Conservation (phyloP, 164 flowering plant genomes). For the Chloranthus sessilifolius region DNA sequence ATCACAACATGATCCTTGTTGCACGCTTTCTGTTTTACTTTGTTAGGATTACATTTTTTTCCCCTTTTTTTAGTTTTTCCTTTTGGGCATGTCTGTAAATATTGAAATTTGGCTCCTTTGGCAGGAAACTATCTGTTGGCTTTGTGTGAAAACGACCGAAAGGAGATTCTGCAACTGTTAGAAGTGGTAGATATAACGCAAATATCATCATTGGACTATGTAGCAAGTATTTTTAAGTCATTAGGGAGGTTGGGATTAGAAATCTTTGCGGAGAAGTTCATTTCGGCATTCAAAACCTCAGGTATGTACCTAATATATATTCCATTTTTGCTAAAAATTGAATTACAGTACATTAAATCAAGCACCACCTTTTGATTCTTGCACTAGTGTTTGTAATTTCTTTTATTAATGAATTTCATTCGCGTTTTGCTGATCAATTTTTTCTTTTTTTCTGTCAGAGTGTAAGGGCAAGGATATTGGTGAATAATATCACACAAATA, state of each 20-base stretch:
- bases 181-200: conserved; percentile 52
- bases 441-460: too few species aligned
- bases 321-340: too few species aligned
- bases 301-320: too few species aligned
- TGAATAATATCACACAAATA: too few species aligned
- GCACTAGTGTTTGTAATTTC: too few species aligned
- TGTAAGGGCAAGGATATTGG: too few species aligned
- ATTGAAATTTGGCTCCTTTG: conserved; percentile 9
- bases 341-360: background rate
- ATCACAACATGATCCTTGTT: background rate
- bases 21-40: background rate
- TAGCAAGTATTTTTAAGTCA: conserved; percentile 40
- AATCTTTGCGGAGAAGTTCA: conserved; percentile 38
- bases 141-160: conserved; percentile 52
- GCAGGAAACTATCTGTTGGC: conserved; percentile 72
- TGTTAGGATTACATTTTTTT: background rate
- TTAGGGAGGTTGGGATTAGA: conserved; percentile 55
- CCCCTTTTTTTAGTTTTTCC: too few species aligned
- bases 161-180: conserved; percentile 43
- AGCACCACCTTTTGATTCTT: background rate
- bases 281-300: conserved; percentile 33
- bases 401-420: too few species aligned
- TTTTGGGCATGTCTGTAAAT: background rate
- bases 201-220: conserved; percentile 33
- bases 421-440: too few species aligned